phyloP scores from a whole-genome alignment of 2,329 filamentous ascomycete species.

The Colletotrichum ledebouriae region DNA sequence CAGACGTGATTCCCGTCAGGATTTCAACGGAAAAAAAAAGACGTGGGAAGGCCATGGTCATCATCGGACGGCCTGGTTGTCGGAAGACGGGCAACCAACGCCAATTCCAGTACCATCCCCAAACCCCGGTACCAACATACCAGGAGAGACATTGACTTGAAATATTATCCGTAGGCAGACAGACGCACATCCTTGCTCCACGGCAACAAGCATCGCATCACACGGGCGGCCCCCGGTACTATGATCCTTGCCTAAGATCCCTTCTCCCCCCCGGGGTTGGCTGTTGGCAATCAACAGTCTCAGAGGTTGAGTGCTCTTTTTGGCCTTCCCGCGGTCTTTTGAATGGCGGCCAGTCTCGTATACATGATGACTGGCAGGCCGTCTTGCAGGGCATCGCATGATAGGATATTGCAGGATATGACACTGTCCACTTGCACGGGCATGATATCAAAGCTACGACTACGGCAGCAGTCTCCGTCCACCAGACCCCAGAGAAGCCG shows the following conservation, averaged over 20 bases:
- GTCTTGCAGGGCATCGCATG: neutral
- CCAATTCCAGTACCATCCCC: neutral
- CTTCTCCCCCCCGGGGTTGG: neutral
- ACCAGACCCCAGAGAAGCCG: neutral
- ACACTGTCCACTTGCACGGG: conserved; percentile 9
- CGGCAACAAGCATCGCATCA: conserved; percentile 25
- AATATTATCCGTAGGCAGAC: conserved; percentile 2
- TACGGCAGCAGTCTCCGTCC: conserved; percentile 12
- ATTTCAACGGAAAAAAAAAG: neutral
- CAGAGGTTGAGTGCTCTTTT: conserved; percentile 1
- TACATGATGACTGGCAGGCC: conserved; percentile 1
- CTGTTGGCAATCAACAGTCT: conserved; percentile 25
- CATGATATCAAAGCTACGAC: neutral
- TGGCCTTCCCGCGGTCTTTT: neutral
- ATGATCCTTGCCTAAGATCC: conserved; percentile 10
- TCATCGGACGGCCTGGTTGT: neutral
- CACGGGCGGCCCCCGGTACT: neutral
- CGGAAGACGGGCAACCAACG: neutral
- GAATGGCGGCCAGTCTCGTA: conserved; percentile 5
- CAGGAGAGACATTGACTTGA: conserved; percentile 8
- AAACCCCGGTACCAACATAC: neutral
- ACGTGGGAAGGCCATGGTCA: neutral
- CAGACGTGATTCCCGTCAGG: neutral
- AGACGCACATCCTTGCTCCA: neutral
- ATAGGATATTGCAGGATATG: neutral